Conservation (phyloP, 2,329 filamentous ascomycete genomes). For the Botryotinia convoluta region DNA sequence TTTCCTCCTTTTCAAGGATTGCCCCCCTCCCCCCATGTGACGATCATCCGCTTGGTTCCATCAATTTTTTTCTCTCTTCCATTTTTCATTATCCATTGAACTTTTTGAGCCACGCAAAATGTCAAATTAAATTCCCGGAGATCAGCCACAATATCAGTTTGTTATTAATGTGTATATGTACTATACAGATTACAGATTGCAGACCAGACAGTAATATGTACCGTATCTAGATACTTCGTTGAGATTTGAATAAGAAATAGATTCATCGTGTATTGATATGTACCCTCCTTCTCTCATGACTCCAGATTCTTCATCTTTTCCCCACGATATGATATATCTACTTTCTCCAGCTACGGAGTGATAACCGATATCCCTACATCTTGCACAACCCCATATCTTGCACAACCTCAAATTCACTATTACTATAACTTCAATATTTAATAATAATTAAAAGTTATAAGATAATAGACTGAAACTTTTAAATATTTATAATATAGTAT, state of each 20-base stretch:
- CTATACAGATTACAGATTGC: neutral
- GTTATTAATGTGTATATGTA: neutral
- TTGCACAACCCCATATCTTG: too few species aligned
- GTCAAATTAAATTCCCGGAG: neutral
- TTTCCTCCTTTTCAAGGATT: conserved; percentile 13
- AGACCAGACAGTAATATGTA: too few species aligned
- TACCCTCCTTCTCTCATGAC: neutral
- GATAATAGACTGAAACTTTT: too few species aligned
- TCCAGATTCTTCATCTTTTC: neutral
- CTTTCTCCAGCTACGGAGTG: neutral
- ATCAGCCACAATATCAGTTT: neutral
- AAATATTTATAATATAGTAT: too few species aligned
- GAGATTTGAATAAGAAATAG: neutral
- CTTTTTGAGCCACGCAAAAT: neutral
- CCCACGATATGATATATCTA: neutral
- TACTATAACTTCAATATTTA: too few species aligned
- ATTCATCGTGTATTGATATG: neutral
- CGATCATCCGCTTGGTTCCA: conserved; percentile 16
- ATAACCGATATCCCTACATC: too few species aligned
- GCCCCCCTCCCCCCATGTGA: conserved; percentile 9
- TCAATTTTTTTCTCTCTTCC: neutral
- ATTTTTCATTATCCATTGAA: neutral
- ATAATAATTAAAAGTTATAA: too few species aligned
- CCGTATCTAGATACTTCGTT: neutral
- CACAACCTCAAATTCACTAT: too few species aligned